phyloP scores from a whole-genome alignment of 2,329 filamentous ascomycete genomes.

The Pseudocercospora cruenta region DNA sequence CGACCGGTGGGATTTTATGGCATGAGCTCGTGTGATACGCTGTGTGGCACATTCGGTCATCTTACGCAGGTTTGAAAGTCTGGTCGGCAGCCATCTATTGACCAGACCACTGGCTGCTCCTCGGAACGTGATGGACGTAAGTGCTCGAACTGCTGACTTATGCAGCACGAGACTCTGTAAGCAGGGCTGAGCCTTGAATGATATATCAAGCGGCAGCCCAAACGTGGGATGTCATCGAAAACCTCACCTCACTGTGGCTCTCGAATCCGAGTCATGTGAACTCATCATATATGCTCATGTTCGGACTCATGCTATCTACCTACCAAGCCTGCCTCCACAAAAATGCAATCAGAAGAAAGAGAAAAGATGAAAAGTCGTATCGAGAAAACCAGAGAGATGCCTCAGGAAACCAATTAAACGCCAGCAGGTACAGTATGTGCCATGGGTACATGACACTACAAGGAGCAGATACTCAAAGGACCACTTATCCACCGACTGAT shows the following conservation, averaged over 20 bases:
- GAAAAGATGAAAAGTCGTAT: background rate
- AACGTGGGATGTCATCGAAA: background rate
- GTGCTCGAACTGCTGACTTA: no score
- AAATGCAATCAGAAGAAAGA: background rate
- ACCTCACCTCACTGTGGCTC: background rate
- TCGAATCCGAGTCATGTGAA: background rate
- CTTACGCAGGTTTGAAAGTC: background rate
- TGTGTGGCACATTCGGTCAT: background rate
- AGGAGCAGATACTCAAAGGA: slow-evolving; percentile 10
- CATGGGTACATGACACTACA: slow-evolving; percentile 3
- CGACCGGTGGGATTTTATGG: no score
- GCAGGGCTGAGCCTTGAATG: no score
- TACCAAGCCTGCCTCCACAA: background rate
- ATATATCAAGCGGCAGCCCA: background rate
- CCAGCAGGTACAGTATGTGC: slow-evolving; percentile 10
- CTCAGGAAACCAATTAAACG: slow-evolving; percentile 6
- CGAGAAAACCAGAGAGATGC: background rate
- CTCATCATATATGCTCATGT: background rate
- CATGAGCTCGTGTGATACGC: background rate
- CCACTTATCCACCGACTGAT: slow-evolving; percentile 8
- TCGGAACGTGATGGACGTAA: no score
- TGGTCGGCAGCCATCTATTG: no score
- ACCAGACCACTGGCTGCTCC: no score
- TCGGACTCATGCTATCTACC: background rate
- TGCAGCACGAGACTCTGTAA: no score